Evolutionary conservation across 805 yeast species (phyloP).

Genomic region (Yarrowia porcina): DNA sequence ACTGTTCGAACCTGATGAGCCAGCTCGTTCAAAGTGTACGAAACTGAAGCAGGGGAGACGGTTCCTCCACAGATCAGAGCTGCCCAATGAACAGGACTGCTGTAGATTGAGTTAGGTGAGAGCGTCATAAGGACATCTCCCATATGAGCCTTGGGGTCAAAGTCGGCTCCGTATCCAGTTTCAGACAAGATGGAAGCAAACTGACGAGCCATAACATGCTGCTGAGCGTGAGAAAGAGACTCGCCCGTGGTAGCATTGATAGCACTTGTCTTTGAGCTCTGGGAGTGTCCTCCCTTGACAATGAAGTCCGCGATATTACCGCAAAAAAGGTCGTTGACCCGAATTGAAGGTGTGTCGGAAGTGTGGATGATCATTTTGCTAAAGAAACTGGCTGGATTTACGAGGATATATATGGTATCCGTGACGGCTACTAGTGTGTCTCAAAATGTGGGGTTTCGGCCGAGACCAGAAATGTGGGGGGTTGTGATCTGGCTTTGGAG

Average conservation of each 20-base stretch:
- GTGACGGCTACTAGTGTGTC: not conserved
- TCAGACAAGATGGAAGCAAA: not conserved
- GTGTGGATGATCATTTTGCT: not conserved
- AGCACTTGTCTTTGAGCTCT: not conserved
- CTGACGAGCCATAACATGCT: not conserved
- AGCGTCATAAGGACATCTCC: slow-evolving; percentile 2
- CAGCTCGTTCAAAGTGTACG: not conserved
- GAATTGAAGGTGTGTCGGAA: not conserved
- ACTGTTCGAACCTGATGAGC: not conserved
- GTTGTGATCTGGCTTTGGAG: not conserved
- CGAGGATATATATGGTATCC: not conserved
- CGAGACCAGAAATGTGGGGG: not conserved
- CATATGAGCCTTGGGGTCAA: not conserved
- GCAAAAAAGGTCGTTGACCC: not conserved
- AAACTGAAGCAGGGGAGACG: slow-evolving; percentile 4
- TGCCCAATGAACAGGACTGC: slow-evolving; percentile 2
- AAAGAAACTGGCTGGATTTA: not conserved
- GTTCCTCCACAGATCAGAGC: slow-evolving; percentile 4
- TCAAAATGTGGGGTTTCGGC: slow-evolving; percentile 10
- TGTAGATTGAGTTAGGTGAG: not conserved
- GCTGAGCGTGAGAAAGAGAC: not conserved
- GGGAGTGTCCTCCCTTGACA: not conserved
- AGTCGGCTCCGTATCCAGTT: not conserved
- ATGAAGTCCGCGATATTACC: slow-evolving; percentile 2
- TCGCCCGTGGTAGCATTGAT: not conserved